Percentiles rank a stretch among this genome's conserved stretches.
Conservation (phyloP, 2,329 filamentous ascomycete genomes). For the Aphanocladium album region DNA sequence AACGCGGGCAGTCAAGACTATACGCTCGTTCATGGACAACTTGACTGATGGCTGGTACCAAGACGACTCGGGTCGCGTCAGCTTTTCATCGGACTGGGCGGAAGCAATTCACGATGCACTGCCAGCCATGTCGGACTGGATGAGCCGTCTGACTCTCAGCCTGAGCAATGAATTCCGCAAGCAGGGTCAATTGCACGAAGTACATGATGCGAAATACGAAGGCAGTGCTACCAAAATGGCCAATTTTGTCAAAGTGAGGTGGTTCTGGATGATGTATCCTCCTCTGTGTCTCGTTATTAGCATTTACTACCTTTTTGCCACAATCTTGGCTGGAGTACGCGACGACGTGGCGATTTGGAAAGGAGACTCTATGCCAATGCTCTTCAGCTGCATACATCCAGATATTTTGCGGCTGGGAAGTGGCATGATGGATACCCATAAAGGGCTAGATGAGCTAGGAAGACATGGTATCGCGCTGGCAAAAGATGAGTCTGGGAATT, state of each 20-base stretch:
- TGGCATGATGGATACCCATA: slow-evolving; percentile 31
- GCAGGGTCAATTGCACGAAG: slow-evolving; percentile 21
- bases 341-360: slow-evolving; percentile 35
- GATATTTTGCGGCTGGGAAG: slow-evolving; percentile 26
- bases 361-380: slow-evolving; percentile 32
- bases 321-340: slow-evolving; percentile 29
- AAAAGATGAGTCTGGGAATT: slow-evolving; percentile 28
- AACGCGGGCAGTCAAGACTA: slow-evolving; percentile 23
- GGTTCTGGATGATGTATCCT: slow-evolving; percentile 34
- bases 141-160: slow-evolving; percentile 27
- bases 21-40: slow-evolving; percentile 28
- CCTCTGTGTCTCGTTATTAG: slow-evolving; percentile 28
- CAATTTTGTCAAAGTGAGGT: slow-evolving; percentile 29
- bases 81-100: slow-evolving; percentile 34
- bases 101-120: slow-evolving; percentile 32
- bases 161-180: slow-evolving; percentile 33
- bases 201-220: slow-evolving; percentile 18
- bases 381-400: slow-evolving; percentile 32
- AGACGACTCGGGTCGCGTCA: slow-evolving; percentile 21
- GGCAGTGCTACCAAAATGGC: slow-evolving; percentile 27
- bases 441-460: slow-evolving; percentile 30
- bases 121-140: slow-evolving; percentile 27
- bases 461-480: slow-evolving; percentile 30
- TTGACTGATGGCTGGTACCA: slow-evolving; percentile 28
- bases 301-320: slow-evolving; percentile 31